Evolutionary conservation across 345 rosid genomes (phyloP).

Genomic region (Nephelium lappaceum): DNA sequence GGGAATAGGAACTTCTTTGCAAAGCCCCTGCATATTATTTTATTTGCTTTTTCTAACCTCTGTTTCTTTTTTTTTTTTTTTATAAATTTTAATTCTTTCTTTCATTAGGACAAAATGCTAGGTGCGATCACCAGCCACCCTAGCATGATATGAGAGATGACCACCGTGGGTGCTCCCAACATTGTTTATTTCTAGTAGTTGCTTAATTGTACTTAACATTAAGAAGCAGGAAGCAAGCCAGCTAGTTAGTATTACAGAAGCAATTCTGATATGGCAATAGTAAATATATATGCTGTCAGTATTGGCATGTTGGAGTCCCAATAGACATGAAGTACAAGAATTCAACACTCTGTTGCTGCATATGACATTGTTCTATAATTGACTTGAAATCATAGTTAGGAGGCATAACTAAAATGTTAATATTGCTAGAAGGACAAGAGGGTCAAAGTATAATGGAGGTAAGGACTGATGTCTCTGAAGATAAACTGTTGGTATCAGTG

Average conservation of each 20-base stretch:
- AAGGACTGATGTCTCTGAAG: background rate
- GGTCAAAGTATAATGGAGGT: background rate
- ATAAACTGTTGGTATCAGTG: background rate
- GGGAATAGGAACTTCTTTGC: background rate
- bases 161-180: too few species aligned
- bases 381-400: background rate
- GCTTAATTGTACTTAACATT: too few species aligned
- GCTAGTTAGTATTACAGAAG: background rate
- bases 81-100: background rate
- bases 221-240: background rate
- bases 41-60: too few species aligned
- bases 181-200: background rate
- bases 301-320: background rate
- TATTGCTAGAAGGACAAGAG: background rate
- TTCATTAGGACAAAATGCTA: background rate
- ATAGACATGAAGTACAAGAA: background rate
- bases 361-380: background rate
- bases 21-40: background rate
- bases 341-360: background rate
- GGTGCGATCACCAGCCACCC: background rate
- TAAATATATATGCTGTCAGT: background rate
- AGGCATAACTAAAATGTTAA: conserved; percentile 1
- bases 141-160: background rate
- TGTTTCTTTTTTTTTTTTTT: background rate
- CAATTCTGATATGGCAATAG: too few species aligned